These are phyloP conservation scores for Calocybe cyanea DNA, from an alignment of 768 basidiomycete species.

Conservation along the genomic window DNA sequence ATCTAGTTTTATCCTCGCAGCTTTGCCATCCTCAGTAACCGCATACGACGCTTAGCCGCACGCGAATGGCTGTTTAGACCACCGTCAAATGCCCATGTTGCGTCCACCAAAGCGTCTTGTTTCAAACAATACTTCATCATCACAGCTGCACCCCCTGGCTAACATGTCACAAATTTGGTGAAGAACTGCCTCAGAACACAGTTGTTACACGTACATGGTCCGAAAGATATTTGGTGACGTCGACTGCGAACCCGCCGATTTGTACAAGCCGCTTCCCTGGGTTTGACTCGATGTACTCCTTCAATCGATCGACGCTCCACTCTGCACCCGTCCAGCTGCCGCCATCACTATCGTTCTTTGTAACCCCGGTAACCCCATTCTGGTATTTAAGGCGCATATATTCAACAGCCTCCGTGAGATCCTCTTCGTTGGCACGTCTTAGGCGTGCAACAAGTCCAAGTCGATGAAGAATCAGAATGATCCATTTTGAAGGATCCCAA, in stretches of 20 bases:
- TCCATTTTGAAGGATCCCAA: slow-evolving; percentile 85
- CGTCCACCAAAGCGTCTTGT: slow-evolving; percentile 25
- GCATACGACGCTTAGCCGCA: slow-evolving; percentile 47
- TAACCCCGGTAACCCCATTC: slow-evolving; percentile 13
- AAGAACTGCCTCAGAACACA: not conserved
- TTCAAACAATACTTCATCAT: slow-evolving; percentile 41
- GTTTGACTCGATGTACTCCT: slow-evolving; percentile 26
- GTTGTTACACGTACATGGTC: slow-evolving; percentile 59
- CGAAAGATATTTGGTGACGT: slow-evolving; percentile 56
- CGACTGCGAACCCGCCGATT: slow-evolving; percentile 58
- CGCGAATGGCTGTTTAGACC: slow-evolving; percentile 71
- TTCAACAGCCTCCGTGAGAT: slow-evolving; percentile 42
- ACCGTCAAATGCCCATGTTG: slow-evolving; percentile 64
- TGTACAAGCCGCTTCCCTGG: slow-evolving; percentile 45
- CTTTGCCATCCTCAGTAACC: slow-evolving; percentile 45
- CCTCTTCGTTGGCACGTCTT: slow-evolving; percentile 44
- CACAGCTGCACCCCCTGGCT: slow-evolving; percentile 63
- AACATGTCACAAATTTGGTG: not conserved
- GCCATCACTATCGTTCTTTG: slow-evolving; percentile 16
- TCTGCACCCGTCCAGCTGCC: slow-evolving; percentile 36
- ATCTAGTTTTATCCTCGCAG: slow-evolving; percentile 15
- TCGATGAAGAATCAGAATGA: slow-evolving; percentile 50
- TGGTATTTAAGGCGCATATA: slow-evolving; percentile 46
- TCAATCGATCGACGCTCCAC: slow-evolving; percentile 39
- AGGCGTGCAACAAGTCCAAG: slow-evolving; percentile 46